Conservation (phyloP, 306 rosid species). For the Casuarina glauca region DNA sequence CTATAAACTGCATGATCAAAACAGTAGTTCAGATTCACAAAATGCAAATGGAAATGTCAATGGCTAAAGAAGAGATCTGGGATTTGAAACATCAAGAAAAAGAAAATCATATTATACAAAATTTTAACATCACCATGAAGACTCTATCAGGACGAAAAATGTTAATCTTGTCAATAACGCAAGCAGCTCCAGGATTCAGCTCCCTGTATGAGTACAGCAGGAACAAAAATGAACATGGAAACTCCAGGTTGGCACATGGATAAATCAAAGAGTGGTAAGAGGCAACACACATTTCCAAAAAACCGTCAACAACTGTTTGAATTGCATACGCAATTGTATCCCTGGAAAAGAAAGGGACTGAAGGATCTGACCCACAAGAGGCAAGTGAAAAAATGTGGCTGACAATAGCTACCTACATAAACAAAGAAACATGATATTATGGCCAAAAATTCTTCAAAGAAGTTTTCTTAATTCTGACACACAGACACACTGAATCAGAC, state of each 20-base stretch:
- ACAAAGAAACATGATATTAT: conserved; percentile 23
- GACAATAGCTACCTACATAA: conserved; percentile 73
- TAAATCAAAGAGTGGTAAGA: conserved; percentile 14
- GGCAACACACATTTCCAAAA: conserved; percentile 64
- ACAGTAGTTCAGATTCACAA: conserved; percentile 32
- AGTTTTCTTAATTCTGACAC: conserved; percentile 17
- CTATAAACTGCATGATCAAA: conserved; percentile 63
- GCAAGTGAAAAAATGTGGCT: conserved; percentile 73
- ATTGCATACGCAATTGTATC: conserved; percentile 55
- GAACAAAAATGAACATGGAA: conserved; percentile 28
- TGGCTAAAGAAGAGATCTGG: conserved; percentile 20
- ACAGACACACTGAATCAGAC: background rate
- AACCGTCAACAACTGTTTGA: conserved; percentile 87
- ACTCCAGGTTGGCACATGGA: conserved; percentile 1
- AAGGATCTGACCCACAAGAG: conserved; percentile 66
- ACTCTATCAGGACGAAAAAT: conserved; percentile 88
- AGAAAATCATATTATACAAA: background rate
- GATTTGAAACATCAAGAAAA: background rate
- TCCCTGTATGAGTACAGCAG: conserved; percentile 51
- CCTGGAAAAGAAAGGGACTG: conserved; percentile 68
- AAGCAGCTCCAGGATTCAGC: conserved; percentile 44
- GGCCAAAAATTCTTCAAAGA: conserved; percentile 10
- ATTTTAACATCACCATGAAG: conserved; percentile 64
- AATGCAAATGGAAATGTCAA: conserved; percentile 21
- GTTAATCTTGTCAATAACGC: conserved; percentile 75